These are phyloP conservation scores for Fusarium annulatum DNA, from an alignment of 2,329 filamentous ascomycete genomes.

Conservation along the genomic window DNA sequence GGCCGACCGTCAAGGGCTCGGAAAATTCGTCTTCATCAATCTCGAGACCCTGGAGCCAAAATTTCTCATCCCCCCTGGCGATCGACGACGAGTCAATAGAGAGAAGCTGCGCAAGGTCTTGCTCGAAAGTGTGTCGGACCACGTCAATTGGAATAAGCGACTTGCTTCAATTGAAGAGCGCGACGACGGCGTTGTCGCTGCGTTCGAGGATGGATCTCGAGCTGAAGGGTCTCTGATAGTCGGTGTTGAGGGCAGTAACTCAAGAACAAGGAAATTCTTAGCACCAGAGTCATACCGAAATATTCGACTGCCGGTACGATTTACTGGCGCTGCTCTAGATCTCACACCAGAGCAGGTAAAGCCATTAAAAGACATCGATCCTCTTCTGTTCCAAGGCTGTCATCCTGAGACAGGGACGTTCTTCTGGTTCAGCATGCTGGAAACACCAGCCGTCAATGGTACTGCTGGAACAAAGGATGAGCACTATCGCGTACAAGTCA, in stretches of 20 bases:
- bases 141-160: constrained; percentile 4
- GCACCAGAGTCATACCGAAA: not conserved
- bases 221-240: constrained; percentile 1
- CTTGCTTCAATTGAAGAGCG: not conserved
- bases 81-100: constrained; percentile 11
- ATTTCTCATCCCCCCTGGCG: not conserved
- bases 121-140: not conserved
- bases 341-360: constrained; percentile 14
- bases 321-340: constrained; percentile 2
- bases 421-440: constrained; percentile 7
- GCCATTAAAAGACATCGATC: constrained; percentile 1
- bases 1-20: constrained; percentile 7
- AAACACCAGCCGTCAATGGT: not conserved
- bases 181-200: not conserved
- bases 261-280: not conserved
- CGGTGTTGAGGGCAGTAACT: constrained; percentile 13
- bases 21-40: constrained; percentile 9
- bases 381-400: constrained; percentile 8
- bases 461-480: not conserved
- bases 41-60: constrained; percentile 6
- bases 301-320: not conserved
- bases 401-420: not conserved
- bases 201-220: not conserved
- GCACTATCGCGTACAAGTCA: not conserved
- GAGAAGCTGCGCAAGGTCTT: constrained; percentile 12